Evolutionary conservation across 148 eudicot genomes (phyloP).

Genomic region (Camellia japonica): DNA sequence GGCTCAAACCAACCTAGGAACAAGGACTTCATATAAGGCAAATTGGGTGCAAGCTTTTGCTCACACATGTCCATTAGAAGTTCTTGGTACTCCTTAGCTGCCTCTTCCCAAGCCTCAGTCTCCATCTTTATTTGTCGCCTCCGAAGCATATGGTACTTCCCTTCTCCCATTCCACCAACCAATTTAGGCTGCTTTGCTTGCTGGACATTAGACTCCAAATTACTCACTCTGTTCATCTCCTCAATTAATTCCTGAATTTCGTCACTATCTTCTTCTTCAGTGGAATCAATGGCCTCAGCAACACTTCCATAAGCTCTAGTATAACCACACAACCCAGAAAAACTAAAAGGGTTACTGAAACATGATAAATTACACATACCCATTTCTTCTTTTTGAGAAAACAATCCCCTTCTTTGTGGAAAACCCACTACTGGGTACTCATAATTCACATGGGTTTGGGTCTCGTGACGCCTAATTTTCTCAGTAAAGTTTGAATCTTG

Average conservation of each 20-base stretch:
- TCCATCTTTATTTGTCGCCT: constrained; percentile 69
- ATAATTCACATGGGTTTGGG: background rate
- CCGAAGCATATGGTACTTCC: constrained; percentile 53
- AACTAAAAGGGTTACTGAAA: constrained; percentile 31
- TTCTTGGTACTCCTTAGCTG: constrained; percentile 86
- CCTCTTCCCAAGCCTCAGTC: constrained; percentile 92
- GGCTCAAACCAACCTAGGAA: constrained; percentile 99
- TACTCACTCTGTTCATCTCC: constrained; percentile 30
- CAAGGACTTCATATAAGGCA: constrained; percentile 91
- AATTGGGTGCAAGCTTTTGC: constrained; percentile 88
- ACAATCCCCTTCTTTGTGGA: constrained; percentile 17
- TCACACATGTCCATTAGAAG: constrained; percentile 82
- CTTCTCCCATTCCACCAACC: constrained; percentile 52
- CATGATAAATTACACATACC: constrained; percentile 17
- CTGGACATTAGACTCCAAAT: constrained; percentile 5
- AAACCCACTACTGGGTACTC: background rate
- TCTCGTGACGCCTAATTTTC: background rate
- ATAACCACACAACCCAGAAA: constrained; percentile 9
- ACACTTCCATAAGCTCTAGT: constrained; percentile 43
- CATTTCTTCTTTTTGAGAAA: constrained; percentile 13
- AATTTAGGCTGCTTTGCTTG: constrained; percentile 26
- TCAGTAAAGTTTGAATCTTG: constrained; percentile 14
- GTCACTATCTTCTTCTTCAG: constrained; percentile 71
- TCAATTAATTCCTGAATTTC: constrained; percentile 57
- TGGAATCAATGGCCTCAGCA: constrained; percentile 60